Conservation (phyloP, 148 eudicot species). For the Amaranthus hypochondriacus region DNA sequence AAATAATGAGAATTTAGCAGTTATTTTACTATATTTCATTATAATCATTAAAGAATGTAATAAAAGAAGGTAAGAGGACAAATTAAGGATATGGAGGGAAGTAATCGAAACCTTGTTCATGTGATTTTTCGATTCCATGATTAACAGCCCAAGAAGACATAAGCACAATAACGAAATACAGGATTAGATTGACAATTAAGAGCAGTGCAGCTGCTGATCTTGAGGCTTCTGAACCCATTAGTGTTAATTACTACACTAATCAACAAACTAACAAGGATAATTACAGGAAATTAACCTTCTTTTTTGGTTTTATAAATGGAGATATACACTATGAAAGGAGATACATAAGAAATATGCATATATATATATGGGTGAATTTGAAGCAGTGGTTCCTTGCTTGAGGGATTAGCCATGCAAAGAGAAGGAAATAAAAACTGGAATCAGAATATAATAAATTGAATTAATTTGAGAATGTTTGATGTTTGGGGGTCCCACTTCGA, state of each 20-base stretch:
- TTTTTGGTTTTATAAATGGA: background rate
- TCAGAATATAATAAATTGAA: slow-evolving; percentile 14
- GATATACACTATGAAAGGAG: slow-evolving; percentile 9
- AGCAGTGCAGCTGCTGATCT: slow-evolving; percentile 64
- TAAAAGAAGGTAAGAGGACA: too few species aligned
- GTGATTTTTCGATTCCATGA: slow-evolving; percentile 62
- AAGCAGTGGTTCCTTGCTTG: slow-evolving; percentile 30
- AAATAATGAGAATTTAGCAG: too few species aligned
- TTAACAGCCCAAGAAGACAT: slow-evolving; percentile 81
- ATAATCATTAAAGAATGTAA: too few species aligned
- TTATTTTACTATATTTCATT: too few species aligned
- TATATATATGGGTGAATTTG: slow-evolving; percentile 4
- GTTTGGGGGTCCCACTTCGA: background rate
- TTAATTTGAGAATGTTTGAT: background rate
- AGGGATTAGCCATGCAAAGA: slow-evolving; percentile 10
- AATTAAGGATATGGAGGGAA: too few species aligned
- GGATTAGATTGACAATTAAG: slow-evolving; percentile 52
- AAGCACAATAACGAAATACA: slow-evolving; percentile 52
- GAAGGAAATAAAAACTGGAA: slow-evolving; percentile 13
- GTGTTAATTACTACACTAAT: background rate
- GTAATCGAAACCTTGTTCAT: slow-evolving; percentile 29
- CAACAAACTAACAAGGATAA: background rate
- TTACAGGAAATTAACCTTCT: background rate
- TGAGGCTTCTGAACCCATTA: slow-evolving; percentile 61
- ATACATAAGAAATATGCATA: background rate